phyloP scores from a whole-genome alignment of 305 asterid species.

The Solanum hybrid region DNA sequence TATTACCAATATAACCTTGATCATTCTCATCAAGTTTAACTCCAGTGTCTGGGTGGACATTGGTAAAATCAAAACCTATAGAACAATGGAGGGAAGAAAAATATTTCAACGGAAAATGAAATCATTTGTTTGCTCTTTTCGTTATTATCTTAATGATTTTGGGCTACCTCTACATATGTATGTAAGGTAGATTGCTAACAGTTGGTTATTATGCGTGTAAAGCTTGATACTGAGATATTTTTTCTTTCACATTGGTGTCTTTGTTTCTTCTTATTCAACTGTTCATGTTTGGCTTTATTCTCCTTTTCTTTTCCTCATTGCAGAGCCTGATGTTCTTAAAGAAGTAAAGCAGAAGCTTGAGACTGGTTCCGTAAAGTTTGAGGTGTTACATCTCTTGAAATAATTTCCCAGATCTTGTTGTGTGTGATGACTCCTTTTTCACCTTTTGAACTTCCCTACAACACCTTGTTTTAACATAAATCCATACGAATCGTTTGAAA shows the following conservation, averaged over 20 bases:
- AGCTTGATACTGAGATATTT: not conserved
- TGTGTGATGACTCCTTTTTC: not conserved
- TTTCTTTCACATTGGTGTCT: not conserved
- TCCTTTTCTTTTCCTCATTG: constrained; percentile 13
- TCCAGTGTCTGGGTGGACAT: not conserved
- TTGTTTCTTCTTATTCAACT: not conserved
- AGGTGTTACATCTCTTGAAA: constrained; percentile 37
- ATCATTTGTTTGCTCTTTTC: not conserved
- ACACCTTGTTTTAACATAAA: not conserved
- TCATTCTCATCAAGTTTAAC: not conserved
- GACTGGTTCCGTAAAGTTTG: constrained; percentile 86
- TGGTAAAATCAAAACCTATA: not conserved
- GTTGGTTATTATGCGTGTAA: not conserved
- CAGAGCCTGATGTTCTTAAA: constrained; percentile 95
- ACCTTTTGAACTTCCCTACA: not conserved
- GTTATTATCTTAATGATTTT: not conserved
- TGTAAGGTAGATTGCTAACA: not conserved
- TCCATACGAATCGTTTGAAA: not conserved
- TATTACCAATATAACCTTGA: not conserved
- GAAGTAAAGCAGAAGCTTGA: constrained; percentile 97
- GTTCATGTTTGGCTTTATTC: not conserved
- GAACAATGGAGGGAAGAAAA: not conserved
- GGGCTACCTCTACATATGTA: not conserved
- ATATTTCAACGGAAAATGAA: not conserved
- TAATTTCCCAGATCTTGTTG: constrained; percentile 1